Evolutionary conservation across 805 yeast species (phyloP).

Genomic region (Ascoidea rubescens): DNA sequence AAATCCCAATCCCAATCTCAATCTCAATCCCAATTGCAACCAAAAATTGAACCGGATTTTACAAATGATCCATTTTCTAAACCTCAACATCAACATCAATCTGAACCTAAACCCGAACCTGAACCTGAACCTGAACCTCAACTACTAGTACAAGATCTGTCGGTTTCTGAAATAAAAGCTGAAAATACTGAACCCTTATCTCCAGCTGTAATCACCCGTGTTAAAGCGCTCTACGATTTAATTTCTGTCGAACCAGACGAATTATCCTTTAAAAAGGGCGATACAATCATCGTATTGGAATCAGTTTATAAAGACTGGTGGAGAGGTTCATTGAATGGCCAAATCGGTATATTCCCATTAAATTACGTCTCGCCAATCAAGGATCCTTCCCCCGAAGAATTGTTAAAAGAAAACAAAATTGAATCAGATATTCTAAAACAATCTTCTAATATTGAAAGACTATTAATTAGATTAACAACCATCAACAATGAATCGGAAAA

Average conservation of each 20-base stretch:
- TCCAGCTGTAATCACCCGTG: slow-evolving; percentile 37
- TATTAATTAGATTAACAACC: slow-evolving; percentile 35
- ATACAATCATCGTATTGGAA: slow-evolving; percentile 75
- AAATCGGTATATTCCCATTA: slow-evolving; percentile 79
- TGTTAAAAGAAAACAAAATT: slow-evolving; percentile 30
- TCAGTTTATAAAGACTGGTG: slow-evolving; percentile 92
- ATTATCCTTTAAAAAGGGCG: slow-evolving; percentile 76
- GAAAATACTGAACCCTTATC: slow-evolving; percentile 15
- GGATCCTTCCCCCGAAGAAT: slow-evolving; percentile 48
- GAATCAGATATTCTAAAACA: slow-evolving; percentile 43
- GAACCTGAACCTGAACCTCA: slow-evolving; percentile 9
- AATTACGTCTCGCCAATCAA: slow-evolving; percentile 78
- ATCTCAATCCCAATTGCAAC: too few relatives aligned
- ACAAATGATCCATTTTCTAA: slow-evolving; percentile 6
- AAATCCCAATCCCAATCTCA: too few relatives aligned
- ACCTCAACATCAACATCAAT: slow-evolving; percentile 2
- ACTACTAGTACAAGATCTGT: slow-evolving; percentile 3
- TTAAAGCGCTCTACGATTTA: slow-evolving; percentile 76
- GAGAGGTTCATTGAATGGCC: slow-evolving; percentile 75
- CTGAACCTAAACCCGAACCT: slow-evolving; percentile 3
- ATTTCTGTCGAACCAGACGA: slow-evolving; percentile 75
- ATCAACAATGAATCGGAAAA: slow-evolving; percentile 14
- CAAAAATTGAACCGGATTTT: too few relatives aligned
- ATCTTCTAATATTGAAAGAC: slow-evolving; percentile 50
- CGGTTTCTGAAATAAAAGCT: slow-evolving; percentile 6